Evolutionary conservation across 2,329 filamentous ascomycete genomes (phyloP), one percentile per base, ranked within the genome.

Genomic region (Monilinia aucupariae): DNA sequence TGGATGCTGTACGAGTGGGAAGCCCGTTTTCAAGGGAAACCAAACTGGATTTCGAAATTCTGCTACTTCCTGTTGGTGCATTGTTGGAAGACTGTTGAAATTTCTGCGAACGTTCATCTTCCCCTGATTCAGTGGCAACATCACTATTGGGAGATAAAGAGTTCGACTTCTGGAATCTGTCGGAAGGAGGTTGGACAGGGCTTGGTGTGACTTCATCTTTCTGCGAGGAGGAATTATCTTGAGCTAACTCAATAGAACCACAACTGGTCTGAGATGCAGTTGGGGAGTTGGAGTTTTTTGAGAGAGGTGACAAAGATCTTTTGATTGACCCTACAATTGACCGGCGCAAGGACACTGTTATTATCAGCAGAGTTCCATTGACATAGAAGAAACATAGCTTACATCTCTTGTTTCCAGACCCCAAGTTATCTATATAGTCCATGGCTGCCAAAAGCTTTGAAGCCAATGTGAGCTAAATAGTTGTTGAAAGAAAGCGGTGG

Each of bases 311-410:
- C n/a, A 56, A 34, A 39, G 60, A 62, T 56, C 50, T 30, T 47
- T 55, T 45, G 5, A 62, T 51, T n/a, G 60, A 62, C 15, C 51
- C 60, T 41, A 56, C 53, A 50, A 62, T 62, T 25, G 60, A 62
- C 32, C 60, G 34, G 27, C 50, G 32, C 41, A 55, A 48, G 20
- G 51, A 62, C 27, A 56, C 60, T 62, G 30, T 20, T 45, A 56
- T 56, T 22, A 13, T 62, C 30, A 62, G 32, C 25, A 32, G 3
- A 37, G 10, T 8, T 55, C 41, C 2, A 3, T 30, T 20, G 47
- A 12, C 13, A 25, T 0, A n/a, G 10, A 17, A 1, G 13, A 10
- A n/a, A 27, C 7, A 47, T 13, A 12, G 6, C 43, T 47, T 15
- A 62, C 60, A 27, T 41, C 37, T 62, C n/a, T 62, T 56, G 43